Evolutionary conservation across 2,329 filamentous ascomycete species (phyloP).

Genomic region (Dissoconium aciculare): DNA sequence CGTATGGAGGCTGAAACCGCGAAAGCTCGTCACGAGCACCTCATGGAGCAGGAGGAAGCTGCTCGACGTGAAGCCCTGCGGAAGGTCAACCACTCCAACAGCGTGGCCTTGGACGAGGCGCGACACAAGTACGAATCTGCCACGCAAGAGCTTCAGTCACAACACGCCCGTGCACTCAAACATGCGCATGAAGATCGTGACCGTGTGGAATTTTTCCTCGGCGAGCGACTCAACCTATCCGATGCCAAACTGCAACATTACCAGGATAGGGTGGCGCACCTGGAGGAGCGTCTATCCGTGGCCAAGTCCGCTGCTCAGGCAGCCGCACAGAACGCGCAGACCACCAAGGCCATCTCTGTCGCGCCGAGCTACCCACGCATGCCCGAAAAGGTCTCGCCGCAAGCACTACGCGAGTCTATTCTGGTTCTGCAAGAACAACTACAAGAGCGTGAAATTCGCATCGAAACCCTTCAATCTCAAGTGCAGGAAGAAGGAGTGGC

Average conservation of each 20-base stretch:
- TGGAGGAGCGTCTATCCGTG: conserved; percentile 84
- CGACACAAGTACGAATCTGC: conserved; percentile 38
- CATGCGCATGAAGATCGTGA: conserved; percentile 62
- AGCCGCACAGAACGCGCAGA: conserved; percentile 50
- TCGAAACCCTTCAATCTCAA: conserved; percentile 70
- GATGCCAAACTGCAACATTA: conserved; percentile 74
- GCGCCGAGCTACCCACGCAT: conserved; percentile 24
- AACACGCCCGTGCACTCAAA: conserved; percentile 36
- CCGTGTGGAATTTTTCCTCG: conserved; percentile 61
- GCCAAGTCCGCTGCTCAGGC: conserved; percentile 75
- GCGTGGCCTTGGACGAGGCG: conserved; percentile 40
- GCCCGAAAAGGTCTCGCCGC: conserved; percentile 72
- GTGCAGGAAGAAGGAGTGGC: conserved; percentile 63
- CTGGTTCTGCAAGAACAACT: conserved; percentile 93
- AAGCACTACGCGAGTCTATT: conserved; percentile 89
- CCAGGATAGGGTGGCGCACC: conserved; percentile 66
- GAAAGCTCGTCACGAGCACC: conserved; percentile 67
- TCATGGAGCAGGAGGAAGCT: conserved; percentile 65
- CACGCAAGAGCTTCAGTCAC: conserved; percentile 38
- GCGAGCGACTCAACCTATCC: conserved; percentile 67
- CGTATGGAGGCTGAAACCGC: conserved; percentile 67
- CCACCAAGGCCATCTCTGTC: conserved; percentile 8
- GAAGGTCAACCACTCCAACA: conserved; percentile 40
- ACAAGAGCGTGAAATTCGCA: conserved; percentile 78
- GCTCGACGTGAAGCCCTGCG: conserved; percentile 47